A percentile compares a stretch with the other conserved stretches of the same genome.
Conservation (phyloP, 202 grass and related monocot genomes). For the Schoenoplectus triqueter region DNA sequence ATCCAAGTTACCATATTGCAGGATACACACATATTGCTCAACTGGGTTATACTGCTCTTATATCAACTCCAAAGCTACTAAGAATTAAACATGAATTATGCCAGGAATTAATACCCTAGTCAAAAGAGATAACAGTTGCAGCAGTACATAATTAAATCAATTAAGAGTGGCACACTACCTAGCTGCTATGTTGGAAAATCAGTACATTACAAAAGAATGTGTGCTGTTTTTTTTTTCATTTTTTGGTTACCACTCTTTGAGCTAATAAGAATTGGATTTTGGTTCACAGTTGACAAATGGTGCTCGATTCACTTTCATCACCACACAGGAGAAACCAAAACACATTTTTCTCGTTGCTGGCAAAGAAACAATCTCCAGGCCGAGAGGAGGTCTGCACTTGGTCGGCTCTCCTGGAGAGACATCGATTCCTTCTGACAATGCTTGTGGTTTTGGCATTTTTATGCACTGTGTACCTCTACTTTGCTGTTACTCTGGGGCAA, state of each 20-base stretch:
- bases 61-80: background rate
- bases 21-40: background rate
- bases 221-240: background rate
- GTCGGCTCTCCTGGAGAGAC: slow-evolving; percentile 68
- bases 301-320: slow-evolving; percentile 80
- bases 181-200: background rate
- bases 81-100: background rate
- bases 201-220: background rate
- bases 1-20: slow-evolving; percentile 8
- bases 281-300: slow-evolving; percentile 53
- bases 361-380: slow-evolving; percentile 66
- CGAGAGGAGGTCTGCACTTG: slow-evolving; percentile 64
- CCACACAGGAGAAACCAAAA: slow-evolving; percentile 73
- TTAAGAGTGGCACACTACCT: background rate
- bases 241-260: background rate
- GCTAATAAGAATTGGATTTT: slow-evolving; percentile 18
- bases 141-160: background rate
- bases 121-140: background rate
- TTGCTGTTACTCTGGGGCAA: slow-evolving; percentile 72
- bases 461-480: slow-evolving; percentile 87
- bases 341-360: slow-evolving; percentile 56
- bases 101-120: background rate
- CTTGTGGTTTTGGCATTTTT: slow-evolving; percentile 77
- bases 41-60: background rate
- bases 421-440: slow-evolving; percentile 78